A percentile compares a stretch with the other conserved stretches of the same genome.
These are phyloP conservation scores for Fomitopsis pulvina DNA, from an alignment of 768 basidiomycete species.

Conservation along the genomic window DNA sequence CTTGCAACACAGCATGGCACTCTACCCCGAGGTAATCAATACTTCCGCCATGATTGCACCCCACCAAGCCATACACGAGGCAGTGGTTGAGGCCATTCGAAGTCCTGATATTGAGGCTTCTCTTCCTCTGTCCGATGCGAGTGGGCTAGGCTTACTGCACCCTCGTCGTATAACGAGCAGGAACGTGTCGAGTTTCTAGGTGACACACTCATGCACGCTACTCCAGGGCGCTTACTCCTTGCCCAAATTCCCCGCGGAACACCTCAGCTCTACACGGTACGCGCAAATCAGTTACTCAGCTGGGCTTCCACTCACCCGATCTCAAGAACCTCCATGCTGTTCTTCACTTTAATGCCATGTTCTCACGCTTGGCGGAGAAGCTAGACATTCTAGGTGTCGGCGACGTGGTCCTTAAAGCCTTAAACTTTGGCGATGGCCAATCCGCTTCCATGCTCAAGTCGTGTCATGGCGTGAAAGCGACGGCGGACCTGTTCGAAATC, in stretches of 20 bases:
- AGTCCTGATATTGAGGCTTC: conserved; percentile 19
- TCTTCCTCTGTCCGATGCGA: conserved; percentile 24
- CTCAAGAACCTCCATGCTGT: conserved; percentile 19
- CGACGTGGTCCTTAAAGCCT: conserved; percentile 13
- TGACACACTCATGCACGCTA: conserved; percentile 39
- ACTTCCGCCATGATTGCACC: conserved; percentile 1
- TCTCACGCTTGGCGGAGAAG: conserved; percentile 25
- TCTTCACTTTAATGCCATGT: conserved; percentile 22
- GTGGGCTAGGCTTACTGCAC: conserved; percentile 23
- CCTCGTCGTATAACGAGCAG: conserved; percentile 16
- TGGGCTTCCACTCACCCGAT: conserved; percentile 30
- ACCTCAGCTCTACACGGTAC: conserved; percentile 23
- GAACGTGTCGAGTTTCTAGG: conserved; percentile 43
- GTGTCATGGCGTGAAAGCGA: conserved; percentile 26
- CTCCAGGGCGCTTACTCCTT: conserved; percentile 34
- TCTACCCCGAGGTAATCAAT: neutral
- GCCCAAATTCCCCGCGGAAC: conserved; percentile 19
- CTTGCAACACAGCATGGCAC: neutral
- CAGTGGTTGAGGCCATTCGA: conserved; percentile 15
- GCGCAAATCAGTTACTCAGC: conserved; percentile 17
- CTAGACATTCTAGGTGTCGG: conserved; percentile 24
- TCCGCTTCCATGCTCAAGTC: conserved; percentile 10
- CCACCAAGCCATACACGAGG: conserved; percentile 13
- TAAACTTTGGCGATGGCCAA: conserved; percentile 21
- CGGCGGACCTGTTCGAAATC: conserved; percentile 42